These are phyloP conservation scores for Triglochin maritima DNA, from an alignment of 106 monocot genomes.

Conservation along the genomic window DNA sequence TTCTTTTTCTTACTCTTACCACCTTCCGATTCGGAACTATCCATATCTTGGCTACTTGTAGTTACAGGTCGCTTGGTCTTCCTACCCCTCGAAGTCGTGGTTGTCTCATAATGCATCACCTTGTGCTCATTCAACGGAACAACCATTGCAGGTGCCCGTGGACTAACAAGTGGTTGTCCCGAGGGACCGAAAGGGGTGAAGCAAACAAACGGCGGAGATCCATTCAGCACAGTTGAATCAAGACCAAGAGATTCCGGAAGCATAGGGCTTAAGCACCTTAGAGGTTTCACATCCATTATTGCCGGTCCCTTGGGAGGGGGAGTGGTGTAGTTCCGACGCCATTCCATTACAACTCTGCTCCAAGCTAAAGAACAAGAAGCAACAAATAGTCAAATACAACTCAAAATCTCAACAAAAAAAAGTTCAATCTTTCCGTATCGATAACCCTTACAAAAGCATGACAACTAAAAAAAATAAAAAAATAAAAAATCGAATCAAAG, in stretches of 20 bases:
- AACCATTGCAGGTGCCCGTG: slow-evolving; percentile 10
- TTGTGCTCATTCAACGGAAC: slow-evolving; percentile 16
- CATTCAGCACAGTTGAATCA: slow-evolving; percentile 11
- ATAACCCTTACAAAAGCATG: too few species aligned
- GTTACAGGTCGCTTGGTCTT: slow-evolving; percentile 1
- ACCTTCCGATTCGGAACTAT: slow-evolving; percentile 11
- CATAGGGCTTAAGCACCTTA: slow-evolving; percentile 62
- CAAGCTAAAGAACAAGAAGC: not conserved
- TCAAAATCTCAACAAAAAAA: too few species aligned
- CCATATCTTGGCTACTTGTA: slow-evolving; percentile 9
- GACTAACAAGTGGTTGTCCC: not conserved
- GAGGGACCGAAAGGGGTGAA: slow-evolving; percentile 40
- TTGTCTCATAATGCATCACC: slow-evolving; percentile 3
- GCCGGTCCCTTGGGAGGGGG: not conserved
- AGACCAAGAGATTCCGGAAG: slow-evolving; percentile 38
- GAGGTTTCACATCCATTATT: slow-evolving; percentile 50
- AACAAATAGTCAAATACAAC: not conserved
- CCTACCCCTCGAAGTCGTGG: slow-evolving; percentile 27
- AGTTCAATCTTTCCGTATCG: too few species aligned
- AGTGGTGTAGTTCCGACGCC: not conserved
- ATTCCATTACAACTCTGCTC: not conserved
- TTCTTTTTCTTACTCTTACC: slow-evolving; percentile 5
- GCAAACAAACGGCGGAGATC: slow-evolving; percentile 33
- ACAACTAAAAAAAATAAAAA: too few species aligned
- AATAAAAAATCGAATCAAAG: too few species aligned